These are phyloP conservation scores for Cercospora berteroae DNA, from an alignment of 2,329 filamentous ascomycete species.

Conservation along the genomic window DNA sequence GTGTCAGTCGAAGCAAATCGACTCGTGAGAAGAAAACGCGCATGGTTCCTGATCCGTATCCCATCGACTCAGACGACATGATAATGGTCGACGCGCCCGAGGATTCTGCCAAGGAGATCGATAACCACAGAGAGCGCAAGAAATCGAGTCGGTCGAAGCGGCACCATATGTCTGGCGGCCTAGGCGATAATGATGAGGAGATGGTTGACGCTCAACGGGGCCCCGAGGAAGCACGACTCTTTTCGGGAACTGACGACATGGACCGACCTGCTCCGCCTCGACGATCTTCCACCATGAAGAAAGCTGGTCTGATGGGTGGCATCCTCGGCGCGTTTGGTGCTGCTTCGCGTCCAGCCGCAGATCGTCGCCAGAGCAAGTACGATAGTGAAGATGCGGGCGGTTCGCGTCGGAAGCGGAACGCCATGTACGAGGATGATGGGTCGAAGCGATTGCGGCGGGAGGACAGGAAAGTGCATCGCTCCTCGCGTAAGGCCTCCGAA, in stretches of 20 bases:
- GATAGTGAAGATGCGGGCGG: constrained; percentile 37
- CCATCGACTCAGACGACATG: constrained; percentile 58
- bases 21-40: constrained; percentile 54
- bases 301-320: constrained; percentile 58
- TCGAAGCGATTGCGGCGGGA: constrained; percentile 40
- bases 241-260: constrained; percentile 52
- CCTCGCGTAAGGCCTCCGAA: constrained; percentile 34
- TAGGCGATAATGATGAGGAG: constrained; percentile 43
- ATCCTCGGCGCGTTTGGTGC: constrained; percentile 43
- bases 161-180: constrained; percentile 41
- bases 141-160: constrained; percentile 45
- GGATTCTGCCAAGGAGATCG: constrained; percentile 39
- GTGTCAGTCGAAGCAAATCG: constrained; percentile 46
- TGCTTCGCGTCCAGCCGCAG: constrained; percentile 31
- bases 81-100: constrained; percentile 55
- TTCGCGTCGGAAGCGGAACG: constrained; percentile 35
- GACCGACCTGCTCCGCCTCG: constrained; percentile 54
- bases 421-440: constrained; percentile 36
- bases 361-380: constrained; percentile 36
- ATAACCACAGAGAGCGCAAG: constrained; percentile 33
- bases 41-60: constrained; percentile 57
- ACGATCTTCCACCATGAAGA: constrained; percentile 61
- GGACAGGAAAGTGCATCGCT: constrained; percentile 36
- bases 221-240: constrained; percentile 42
- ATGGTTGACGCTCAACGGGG: constrained; percentile 43